A percentile compares a stretch with the other conserved stretches of the same genome.
These are phyloP conservation scores for Cyphellophora attinorum DNA, from an alignment of 2,329 filamentous ascomycete genomes.

Conservation along the genomic window DNA sequence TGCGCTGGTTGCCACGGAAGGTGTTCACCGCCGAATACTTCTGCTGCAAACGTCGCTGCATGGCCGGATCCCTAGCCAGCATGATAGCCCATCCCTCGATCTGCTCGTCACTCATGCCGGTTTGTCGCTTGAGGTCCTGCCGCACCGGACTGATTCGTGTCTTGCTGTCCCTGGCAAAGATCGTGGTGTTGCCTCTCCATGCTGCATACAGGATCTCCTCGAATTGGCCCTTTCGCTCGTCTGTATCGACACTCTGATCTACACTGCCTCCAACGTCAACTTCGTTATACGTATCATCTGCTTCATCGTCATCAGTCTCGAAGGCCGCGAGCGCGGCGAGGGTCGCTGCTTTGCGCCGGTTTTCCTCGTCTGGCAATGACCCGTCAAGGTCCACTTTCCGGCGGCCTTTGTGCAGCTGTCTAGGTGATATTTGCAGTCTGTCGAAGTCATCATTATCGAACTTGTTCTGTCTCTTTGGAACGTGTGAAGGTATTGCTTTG, in stretches of 20 bases:
- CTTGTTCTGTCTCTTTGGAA: constrained; percentile 58
- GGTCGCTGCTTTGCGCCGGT: constrained; percentile 72
- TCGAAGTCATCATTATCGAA: constrained; percentile 77
- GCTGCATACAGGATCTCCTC: constrained; percentile 67
- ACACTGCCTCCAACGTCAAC: constrained; percentile 86
- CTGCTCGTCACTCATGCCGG: constrained; percentile 83
- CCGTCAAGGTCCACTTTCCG: constrained; percentile 10
- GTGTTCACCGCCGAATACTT: constrained; percentile 35
- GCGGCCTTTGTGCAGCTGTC: constrained; percentile 71
- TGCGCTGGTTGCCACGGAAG: constrained; percentile 14
- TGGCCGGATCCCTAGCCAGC: constrained; percentile 62
- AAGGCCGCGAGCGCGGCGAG: constrained; percentile 80
- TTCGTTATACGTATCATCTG: constrained; percentile 92
- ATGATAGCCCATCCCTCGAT: constrained; percentile 93
- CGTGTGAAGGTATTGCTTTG: constrained; percentile 19
- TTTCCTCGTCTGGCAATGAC: constrained; percentile 29
- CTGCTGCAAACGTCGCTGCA: constrained; percentile 59
- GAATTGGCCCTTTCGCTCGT: constrained; percentile 22
- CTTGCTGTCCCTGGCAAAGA: constrained; percentile 63
- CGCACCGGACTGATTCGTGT: constrained; percentile 59
- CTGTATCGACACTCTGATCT: constrained; percentile 42
- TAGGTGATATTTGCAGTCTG: constrained; percentile 54
- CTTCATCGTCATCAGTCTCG: constrained; percentile 89
- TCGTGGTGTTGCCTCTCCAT: constrained; percentile 53
- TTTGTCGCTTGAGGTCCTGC: constrained; percentile 58